Evolutionary conservation across 2,329 filamentous ascomycete genomes (phyloP).

Genomic region (Emericellopsis atlantica): DNA sequence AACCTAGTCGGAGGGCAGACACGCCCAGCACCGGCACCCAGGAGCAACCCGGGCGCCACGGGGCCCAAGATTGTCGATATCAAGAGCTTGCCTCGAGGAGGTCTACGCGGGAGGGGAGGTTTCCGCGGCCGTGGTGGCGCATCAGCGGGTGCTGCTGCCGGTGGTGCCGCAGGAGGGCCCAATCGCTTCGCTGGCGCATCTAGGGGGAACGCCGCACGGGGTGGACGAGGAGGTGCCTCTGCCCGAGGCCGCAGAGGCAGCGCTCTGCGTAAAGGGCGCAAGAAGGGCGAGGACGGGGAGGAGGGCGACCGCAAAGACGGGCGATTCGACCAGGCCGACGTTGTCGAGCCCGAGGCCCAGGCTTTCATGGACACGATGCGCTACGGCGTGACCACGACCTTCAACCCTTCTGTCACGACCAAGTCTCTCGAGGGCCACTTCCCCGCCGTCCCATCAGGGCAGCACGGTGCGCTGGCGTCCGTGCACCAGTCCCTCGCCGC

Average conservation of each 20-base stretch:
- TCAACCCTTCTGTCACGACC: conserved; percentile 18
- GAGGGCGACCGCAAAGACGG: conserved; percentile 10
- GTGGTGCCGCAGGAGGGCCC: background rate
- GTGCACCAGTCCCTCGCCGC: conserved; percentile 22
- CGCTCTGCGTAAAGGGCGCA: background rate
- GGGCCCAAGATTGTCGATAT: conserved; percentile 25
- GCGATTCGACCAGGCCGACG: conserved; percentile 9
- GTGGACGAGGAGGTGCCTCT: conserved; percentile 4
- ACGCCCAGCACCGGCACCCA: too few species aligned
- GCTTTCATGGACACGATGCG: conserved; percentile 21
- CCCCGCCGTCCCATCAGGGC: conserved; percentile 14
- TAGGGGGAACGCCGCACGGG: conserved; percentile 1
- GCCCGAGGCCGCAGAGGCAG: conserved; percentile 6
- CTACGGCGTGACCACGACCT: conserved; percentile 17
- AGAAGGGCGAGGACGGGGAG: conserved; percentile 8
- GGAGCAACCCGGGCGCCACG: conserved; percentile 2
- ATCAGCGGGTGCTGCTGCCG: background rate
- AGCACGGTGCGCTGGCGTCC: conserved; percentile 15
- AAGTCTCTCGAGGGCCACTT: conserved; percentile 16
- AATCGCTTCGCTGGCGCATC: conserved; percentile 8
- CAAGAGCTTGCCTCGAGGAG: conserved; percentile 20
- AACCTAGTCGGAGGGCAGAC: conserved; percentile 10
- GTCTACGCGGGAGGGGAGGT: conserved; percentile 11
- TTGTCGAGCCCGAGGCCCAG: conserved; percentile 17
- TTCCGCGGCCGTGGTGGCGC: conserved; percentile 6